These are phyloP conservation scores for Debaryomycetaceae sp. DNA, from an alignment of 1,139 yeast genomes.

Conservation along the genomic window DNA sequence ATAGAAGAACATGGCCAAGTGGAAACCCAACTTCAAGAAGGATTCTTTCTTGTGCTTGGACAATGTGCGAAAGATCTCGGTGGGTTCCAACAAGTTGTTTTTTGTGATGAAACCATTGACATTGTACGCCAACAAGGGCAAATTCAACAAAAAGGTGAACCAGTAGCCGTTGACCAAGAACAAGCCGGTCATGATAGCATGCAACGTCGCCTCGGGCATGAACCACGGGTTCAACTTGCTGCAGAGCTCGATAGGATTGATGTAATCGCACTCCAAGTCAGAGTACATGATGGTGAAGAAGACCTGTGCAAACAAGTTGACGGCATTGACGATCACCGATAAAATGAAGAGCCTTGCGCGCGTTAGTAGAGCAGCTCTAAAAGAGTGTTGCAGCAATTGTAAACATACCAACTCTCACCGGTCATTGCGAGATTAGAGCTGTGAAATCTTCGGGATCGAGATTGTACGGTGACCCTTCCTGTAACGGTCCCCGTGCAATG, in stretches of 20 bases:
- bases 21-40: constrained; percentile 84
- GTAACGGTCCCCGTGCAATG: too few relatives aligned
- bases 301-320: constrained; percentile 81
- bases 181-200: constrained; percentile 58
- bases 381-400: neutral
- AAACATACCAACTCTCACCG: constrained; percentile 18
- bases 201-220: constrained; percentile 83
- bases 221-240: constrained; percentile 84
- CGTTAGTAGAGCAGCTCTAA: constrained; percentile 2
- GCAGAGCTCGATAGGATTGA: constrained; percentile 94
- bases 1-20: constrained; percentile 85
- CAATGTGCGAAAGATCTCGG: constrained; percentile 93
- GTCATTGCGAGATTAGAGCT: constrained; percentile 7
- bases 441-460: too few relatives aligned
- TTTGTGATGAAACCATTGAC: constrained; percentile 62
- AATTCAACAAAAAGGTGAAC: constrained; percentile 78
- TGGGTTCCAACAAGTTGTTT: constrained; percentile 88
- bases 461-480: too few relatives aligned
- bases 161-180: constrained; percentile 87
- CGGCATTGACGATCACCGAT: constrained; percentile 79
- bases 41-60: constrained; percentile 89
- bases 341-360: constrained; percentile 54
- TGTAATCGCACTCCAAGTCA: constrained; percentile 89
- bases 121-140: constrained; percentile 80
- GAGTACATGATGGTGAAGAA: constrained; percentile 89